These are phyloP conservation scores for Xylaria sp. DNA, from an alignment of 2,329 filamentous ascomycete genomes.

Conservation along the genomic window DNA sequence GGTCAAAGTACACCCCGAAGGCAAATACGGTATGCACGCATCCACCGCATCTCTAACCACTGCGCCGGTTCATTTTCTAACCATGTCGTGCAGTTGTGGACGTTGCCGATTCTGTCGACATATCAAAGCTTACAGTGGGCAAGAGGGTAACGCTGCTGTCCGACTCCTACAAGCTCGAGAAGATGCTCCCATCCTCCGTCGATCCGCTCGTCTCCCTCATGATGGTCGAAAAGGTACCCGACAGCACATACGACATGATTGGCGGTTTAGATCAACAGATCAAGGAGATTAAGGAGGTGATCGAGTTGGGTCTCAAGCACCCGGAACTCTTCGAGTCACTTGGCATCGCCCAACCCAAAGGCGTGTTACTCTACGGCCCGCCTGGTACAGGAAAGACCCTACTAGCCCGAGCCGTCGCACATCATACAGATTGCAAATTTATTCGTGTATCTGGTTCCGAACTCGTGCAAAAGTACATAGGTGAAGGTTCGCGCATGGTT, in stretches of 20 bases:
- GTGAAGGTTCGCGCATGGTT: constrained; percentile 97
- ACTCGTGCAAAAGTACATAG: constrained; percentile 98
- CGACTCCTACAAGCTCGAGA: constrained; percentile 98
- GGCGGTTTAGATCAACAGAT: constrained; percentile 98
- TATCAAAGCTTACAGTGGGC: constrained; percentile 92
- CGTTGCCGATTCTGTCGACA: constrained; percentile 91
- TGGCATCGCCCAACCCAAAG: constrained; percentile 97
- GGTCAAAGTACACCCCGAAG: constrained; percentile 98
- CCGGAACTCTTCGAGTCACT: constrained; percentile 99
- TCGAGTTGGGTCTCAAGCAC: constrained; percentile 97
- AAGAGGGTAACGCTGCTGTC: constrained; percentile 97
- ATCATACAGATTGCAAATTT: constrained; percentile 99
- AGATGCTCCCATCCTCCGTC: constrained; percentile 96
- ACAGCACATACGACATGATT: constrained; percentile 99
- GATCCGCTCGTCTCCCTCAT: constrained; percentile 98
- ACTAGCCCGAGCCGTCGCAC: constrained; percentile 90
- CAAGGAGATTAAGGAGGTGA: constrained; percentile 99
- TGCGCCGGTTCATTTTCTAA: constrained; percentile 30
- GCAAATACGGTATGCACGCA: constrained; percentile 84
- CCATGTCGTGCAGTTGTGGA: constrained; percentile 75
- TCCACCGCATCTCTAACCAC: background rate
- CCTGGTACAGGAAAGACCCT: constrained; percentile 97
- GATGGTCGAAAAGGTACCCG: constrained; percentile 99
- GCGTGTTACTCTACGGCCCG: constrained; percentile 93
- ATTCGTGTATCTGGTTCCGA: constrained; percentile 96